Percentiles rank a stretch among this genome's conserved stretches.
Conservation (phyloP, 2,329 filamentous ascomycete genomes). For the Colletotrichum sp. region DNA sequence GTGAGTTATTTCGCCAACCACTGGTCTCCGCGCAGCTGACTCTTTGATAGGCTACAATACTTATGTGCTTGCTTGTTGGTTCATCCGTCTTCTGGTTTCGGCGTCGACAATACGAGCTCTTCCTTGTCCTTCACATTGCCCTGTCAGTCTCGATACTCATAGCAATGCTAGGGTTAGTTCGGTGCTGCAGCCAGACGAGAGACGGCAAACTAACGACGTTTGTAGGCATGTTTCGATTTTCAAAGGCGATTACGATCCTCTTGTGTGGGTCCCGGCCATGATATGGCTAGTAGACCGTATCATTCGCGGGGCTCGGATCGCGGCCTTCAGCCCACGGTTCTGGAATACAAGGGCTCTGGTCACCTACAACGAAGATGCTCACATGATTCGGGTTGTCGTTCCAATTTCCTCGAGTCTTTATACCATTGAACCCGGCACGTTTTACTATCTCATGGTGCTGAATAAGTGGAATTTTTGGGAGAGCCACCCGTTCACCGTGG, state of each 20-base stretch:
- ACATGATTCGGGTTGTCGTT: conserved; percentile 46
- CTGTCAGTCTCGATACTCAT: conserved; percentile 54
- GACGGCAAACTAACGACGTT: not conserved
- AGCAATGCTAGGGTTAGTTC: conserved; percentile 48
- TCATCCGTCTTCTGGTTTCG: conserved; percentile 59
- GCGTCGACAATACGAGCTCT: conserved; percentile 55
- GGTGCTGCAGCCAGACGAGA: not conserved
- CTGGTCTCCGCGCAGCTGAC: not conserved
- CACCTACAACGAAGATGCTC: conserved; percentile 39
- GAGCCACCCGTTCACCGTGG: conserved; percentile 55
- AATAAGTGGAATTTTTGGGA: conserved; percentile 48
- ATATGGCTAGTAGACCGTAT: conserved; percentile 57
- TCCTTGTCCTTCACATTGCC: conserved; percentile 54
- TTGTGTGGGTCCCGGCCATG: conserved; percentile 53
- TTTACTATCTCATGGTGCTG: conserved; percentile 50
- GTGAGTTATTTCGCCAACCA: conserved; percentile 29
- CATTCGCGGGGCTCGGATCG: conserved; percentile 46
- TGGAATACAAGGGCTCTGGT: conserved; percentile 39
- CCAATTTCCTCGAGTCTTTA: conserved; percentile 38
- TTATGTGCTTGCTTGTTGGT: conserved; percentile 49
- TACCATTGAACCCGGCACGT: conserved; percentile 43
- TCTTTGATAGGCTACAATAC: conserved; percentile 39
- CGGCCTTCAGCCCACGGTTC: conserved; percentile 41
- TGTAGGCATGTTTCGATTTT: conserved; percentile 55
- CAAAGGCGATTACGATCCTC: conserved; percentile 48